Base-by-base conservation (phyloP, 108 stramenopile genomes). In the Chaetoceros tenuissimus region DNA sequence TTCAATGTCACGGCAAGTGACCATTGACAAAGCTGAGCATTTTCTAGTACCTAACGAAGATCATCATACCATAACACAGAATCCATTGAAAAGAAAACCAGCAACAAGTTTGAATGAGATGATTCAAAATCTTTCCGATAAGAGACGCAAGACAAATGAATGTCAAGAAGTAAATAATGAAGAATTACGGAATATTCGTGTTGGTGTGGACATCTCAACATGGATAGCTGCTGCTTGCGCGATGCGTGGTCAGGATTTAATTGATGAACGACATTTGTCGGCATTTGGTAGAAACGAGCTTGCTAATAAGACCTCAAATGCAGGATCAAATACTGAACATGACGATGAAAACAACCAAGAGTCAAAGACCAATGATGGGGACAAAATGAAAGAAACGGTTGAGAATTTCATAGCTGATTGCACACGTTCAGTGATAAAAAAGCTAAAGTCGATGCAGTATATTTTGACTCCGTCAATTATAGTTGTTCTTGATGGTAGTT, bases 401-500 rank as follows among this genome's bases (percentile, higher is more conserved):
- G 5, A 10, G 24, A 62, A 74, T 47, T 84, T 70, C 63, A 53
- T 79, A 8, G 28, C 60, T 10, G 53, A 55, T 8, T 83, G 82
- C 67, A 62, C 66, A 2, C 40, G 57, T 1, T 75, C 70, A 29
- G 71, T 88, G 0, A 28, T 92, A 19, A 44, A 57, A 34, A 43
- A 68, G 28, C 51, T 93, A 29, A 27, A 80, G 49, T 48, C 40
- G 3, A 57, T 93, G 29, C 67, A 62, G 28, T 31, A 40, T 40
- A 10, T 40, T 13, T 13, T 40, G 13, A 10, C 34, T 10, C 34
- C 34, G 34, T 10, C 34, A n/a, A 40, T 89, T 13, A 30, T 93
- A 18, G 81, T 80, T 2, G 87, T 93, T 1, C 63, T 93, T 28
- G 91, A 93, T 69, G 91, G 91, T 7, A 31, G 51, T 19, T 68